Evolutionary conservation across 257 asterid genomes (phyloP).

Genomic region (Nemophila menziesii): DNA sequence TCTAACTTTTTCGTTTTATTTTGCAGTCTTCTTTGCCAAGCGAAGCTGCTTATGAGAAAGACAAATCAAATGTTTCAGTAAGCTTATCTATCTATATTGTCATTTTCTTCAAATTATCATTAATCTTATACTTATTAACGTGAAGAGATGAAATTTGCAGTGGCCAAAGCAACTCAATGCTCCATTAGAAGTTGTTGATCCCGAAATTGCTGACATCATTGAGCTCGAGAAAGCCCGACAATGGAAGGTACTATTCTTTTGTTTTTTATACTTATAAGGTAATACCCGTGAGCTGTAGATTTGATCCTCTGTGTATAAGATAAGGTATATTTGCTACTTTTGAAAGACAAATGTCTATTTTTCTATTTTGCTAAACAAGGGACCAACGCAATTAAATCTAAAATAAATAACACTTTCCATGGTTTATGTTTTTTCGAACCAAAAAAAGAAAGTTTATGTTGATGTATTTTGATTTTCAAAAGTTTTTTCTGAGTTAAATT

Average conservation of each 20-base stretch:
- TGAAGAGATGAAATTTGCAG: slow-evolving; percentile 21
- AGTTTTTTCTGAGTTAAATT: not conserved
- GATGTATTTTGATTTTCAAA: not conserved
- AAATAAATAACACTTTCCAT: no score
- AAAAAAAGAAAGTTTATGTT: no score
- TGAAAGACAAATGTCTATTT: no score
- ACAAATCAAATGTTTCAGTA: slow-evolving; percentile 56
- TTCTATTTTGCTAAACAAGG: no score
- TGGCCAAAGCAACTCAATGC: slow-evolving; percentile 82
- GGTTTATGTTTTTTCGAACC: no score
- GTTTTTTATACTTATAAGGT: not conserved
- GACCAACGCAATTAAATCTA: no score
- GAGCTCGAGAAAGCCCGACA: slow-evolving; percentile 95
- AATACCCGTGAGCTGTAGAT: no score
- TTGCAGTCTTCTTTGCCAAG: slow-evolving; percentile 72
- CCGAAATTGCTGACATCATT: slow-evolving; percentile 79
- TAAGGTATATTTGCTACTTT: no score
- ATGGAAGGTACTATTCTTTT: slow-evolving; percentile 62
- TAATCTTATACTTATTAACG: no score
- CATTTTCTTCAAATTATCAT: not conserved
- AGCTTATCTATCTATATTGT: slow-evolving; percentile 17
- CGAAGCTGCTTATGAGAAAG: slow-evolving; percentile 79
- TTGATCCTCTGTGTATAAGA: no score
- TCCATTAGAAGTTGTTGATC: slow-evolving; percentile 72
- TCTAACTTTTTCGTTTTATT: no score